Percentiles rank a stretch among this genome's conserved stretches.
Conservation (phyloP, 2,329 filamentous ascomycete species). For the Trichoderma arundinaceum region DNA sequence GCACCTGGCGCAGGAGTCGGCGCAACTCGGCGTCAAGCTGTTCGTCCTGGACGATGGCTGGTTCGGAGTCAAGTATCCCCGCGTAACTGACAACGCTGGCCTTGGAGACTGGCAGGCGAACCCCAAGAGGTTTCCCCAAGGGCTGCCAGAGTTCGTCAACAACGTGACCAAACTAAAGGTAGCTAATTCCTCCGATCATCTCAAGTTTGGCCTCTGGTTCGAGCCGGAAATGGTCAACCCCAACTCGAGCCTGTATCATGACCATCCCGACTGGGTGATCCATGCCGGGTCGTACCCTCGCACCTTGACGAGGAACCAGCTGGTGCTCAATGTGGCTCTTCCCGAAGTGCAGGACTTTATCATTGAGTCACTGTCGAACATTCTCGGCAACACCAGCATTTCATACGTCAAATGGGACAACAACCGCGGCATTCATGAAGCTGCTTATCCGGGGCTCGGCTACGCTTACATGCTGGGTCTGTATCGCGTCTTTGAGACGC, state of each 20-base stretch:
- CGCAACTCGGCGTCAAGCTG: conserved; percentile 64
- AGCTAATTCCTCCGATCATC: conserved; percentile 51
- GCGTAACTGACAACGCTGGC: conserved; percentile 61
- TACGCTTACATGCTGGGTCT: conserved; percentile 68
- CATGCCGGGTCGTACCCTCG: conserved; percentile 62
- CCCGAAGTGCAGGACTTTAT: conserved; percentile 68
- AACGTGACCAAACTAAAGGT: conserved; percentile 57
- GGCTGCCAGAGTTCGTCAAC: conserved; percentile 57
- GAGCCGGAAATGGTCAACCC: conserved; percentile 73
- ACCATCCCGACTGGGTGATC: conserved; percentile 69
- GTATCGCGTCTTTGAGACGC: conserved; percentile 64
- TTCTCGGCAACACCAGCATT: conserved; percentile 61
- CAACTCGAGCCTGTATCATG: conserved; percentile 63
- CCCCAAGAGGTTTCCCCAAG: conserved; percentile 62
- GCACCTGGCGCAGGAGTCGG: conserved; percentile 60
- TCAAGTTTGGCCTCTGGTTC: conserved; percentile 70
- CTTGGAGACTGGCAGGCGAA: conserved; percentile 69
- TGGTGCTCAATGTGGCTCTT: conserved; percentile 66
- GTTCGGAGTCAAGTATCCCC: conserved; percentile 66
- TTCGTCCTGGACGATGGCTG: conserved; percentile 72
- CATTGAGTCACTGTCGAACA: conserved; percentile 58
- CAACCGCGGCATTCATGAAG: conserved; percentile 68
- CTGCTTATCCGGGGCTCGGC: conserved; percentile 56
- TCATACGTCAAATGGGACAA: conserved; percentile 72
- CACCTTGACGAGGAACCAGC: conserved; percentile 61